Evolutionary conservation across 129 eudicot genomes (phyloP), one percentile per base, ranked within the genome.

Genomic region (Rutidosis leptorrhynchoides): DNA sequence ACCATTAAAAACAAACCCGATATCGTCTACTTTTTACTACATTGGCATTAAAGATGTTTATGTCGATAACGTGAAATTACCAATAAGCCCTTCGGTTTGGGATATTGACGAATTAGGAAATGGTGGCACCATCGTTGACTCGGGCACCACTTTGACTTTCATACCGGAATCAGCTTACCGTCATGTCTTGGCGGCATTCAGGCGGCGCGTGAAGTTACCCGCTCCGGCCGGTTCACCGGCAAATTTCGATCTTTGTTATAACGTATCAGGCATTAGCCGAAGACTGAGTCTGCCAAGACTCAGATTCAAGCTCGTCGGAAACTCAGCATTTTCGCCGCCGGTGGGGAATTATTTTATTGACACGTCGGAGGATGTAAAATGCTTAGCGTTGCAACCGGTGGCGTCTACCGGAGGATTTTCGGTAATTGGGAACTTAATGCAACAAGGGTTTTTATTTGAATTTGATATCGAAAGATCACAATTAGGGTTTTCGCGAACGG

Each of bases 71-170:
- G 67, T 78, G 37, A 84, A 80, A 75, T 62, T 88, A 78, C 86
- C 68, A 0, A 58, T 88, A 55, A 78, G 71, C 73, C 86, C 88
- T 71, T 82, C 88, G 6, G 81, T 79, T 24, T 88, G 90, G 88
- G 77, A 70, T 6, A 75, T 88, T 5, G 96, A 88, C 16, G 26
- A 67, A 56, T 23, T 15, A 29, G 96, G 96, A 23, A 84, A 84
- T 43, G 96, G 96, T 1, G 96, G 96, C 35, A 88, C 91, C 52
- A 78, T 88, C 22, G 37, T 88, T 42, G 96, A 88, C 72, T 88
- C 96, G 0, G 96, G 96, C 17, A 84, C 96, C 37, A 88, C 96
- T 5, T 66, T 88, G 17, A 69, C 88, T 1, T 88, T 88, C 64
- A 24, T 88, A 48, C 77, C 86, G 16, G 75, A 75, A 22, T 53